Conservation (phyloP, 176 grass and related monocot genomes). For the Aegilops umbellulata region DNA sequence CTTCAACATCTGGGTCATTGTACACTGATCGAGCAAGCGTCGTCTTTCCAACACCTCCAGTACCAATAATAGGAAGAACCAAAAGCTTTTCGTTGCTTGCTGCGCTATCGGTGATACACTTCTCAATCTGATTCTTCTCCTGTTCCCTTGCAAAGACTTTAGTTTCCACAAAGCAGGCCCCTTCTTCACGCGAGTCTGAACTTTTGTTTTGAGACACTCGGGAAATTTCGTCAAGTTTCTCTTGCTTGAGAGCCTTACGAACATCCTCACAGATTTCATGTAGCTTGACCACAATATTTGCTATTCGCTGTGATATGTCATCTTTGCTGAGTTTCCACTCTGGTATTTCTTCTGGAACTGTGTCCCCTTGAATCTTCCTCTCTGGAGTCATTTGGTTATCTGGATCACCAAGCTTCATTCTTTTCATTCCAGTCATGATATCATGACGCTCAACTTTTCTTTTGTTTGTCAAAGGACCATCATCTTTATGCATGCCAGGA, state of each 20-base stretch:
- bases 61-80: too few relatives aligned
- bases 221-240: conserved; percentile 20
- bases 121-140: neutral
- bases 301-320: neutral
- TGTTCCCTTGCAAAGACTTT: neutral
- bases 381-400: neutral
- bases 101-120: neutral
- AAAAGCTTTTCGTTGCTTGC: too few relatives aligned
- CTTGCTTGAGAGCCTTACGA: conserved; percentile 1
- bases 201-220: neutral
- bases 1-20: too few relatives aligned
- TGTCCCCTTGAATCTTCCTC: neutral
- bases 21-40: too few relatives aligned
- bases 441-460: neutral
- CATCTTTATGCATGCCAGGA: neutral
- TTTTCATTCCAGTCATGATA: neutral
- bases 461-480: neutral
- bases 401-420: neutral
- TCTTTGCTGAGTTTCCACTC: neutral
- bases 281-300: neutral
- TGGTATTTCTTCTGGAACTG: neutral
- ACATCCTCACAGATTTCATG: too few relatives aligned
- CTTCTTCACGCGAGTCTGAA: neutral
- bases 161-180: neutral
- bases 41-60: too few relatives aligned